Conservation (phyloP, 2,329 filamentous ascomycete genomes). For the Colletotrichum sp. region DNA sequence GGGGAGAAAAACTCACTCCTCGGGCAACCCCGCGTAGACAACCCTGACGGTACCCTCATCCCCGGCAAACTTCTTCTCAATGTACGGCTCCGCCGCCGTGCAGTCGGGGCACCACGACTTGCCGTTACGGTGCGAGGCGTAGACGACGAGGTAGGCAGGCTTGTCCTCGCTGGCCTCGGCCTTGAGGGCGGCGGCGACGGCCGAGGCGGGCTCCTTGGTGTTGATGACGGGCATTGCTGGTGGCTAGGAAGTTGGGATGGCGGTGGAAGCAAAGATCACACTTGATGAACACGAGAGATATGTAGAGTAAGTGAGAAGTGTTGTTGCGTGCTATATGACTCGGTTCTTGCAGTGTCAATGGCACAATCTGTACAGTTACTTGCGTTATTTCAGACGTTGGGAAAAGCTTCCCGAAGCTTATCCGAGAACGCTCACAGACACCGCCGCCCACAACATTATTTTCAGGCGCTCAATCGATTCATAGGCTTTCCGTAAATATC, state of each 20-base stretch:
- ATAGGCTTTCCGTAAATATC: neutral
- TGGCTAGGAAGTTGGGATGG: neutral
- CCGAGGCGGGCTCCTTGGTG: constrained; percentile 6
- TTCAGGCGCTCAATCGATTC: neutral
- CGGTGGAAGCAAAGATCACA: neutral
- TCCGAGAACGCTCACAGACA: neutral
- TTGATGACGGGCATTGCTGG: constrained; percentile 13
- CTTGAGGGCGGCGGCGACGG: constrained; percentile 9
- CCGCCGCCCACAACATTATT: neutral
- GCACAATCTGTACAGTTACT: neutral
- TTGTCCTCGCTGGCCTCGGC: constrained; percentile 14
- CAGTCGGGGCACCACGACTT: constrained; percentile 16
- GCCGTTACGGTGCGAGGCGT: constrained; percentile 16
- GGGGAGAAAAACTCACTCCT: constrained; percentile 3
- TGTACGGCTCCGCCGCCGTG: constrained; percentile 18
- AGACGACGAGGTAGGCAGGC: constrained; percentile 18
- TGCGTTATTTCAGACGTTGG: constrained; percentile 13
- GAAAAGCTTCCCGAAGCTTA: constrained; percentile 7
- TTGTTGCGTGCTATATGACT: neutral
- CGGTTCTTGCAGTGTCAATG: neutral
- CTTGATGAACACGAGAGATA: neutral
- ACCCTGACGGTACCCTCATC: constrained; percentile 6
- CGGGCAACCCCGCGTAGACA: constrained; percentile 15
- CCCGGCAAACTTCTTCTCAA: constrained; percentile 17
- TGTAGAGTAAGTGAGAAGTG: neutral